Evolutionary conservation across 306 rosid genomes (phyloP), one percentile per base, ranked within the genome.

Genomic region (Mimosa bimucronata): DNA sequence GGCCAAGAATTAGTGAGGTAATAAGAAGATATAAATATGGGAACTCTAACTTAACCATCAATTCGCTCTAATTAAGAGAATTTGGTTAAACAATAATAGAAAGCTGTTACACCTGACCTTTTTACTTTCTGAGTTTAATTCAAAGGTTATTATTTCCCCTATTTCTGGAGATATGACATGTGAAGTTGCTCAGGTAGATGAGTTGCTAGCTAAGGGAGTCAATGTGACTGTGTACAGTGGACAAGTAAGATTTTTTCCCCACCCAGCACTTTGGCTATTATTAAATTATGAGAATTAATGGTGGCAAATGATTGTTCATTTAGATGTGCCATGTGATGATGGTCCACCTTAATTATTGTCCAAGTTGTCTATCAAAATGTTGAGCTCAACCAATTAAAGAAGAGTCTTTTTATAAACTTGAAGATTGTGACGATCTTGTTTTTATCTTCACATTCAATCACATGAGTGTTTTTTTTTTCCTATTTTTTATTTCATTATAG

Each of bases 201-300:
- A 91, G 77, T 89, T 95, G 50, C 94, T 95, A 31, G 91, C 85
- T 0, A 90, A 87, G 65, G 99, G 98, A 26, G 88, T 95, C 55
- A 89, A 90, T 76, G 97, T 95, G 66, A 95, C 96, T 5, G 80
- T 95, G 29, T 95, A 95, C 68, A 95, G 85, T 62, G 99, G 99
- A 34, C 99, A 95, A 44, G 99, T 95, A 84, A 84, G 88, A 52
- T 42, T 60, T 30, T 55, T 30, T 48, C 79, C 57, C 71, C 80
- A 9, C 79, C 5, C 57, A 42, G 10, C 46, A 77, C 53, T 53
- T 65, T 13, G 23, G 48, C n/a, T 61, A 28, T 61, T 61, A 61
- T 28, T 61, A 61, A 15, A 26, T 61, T 61, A 61, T 14, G 3
- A 29, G 38, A 61, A 61, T 28, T 28, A 6, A 61, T 61, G 38